Evolutionary conservation across 2,329 filamentous ascomycete genomes (phyloP).

Genomic region (Colletotrichum brevisporum): DNA sequence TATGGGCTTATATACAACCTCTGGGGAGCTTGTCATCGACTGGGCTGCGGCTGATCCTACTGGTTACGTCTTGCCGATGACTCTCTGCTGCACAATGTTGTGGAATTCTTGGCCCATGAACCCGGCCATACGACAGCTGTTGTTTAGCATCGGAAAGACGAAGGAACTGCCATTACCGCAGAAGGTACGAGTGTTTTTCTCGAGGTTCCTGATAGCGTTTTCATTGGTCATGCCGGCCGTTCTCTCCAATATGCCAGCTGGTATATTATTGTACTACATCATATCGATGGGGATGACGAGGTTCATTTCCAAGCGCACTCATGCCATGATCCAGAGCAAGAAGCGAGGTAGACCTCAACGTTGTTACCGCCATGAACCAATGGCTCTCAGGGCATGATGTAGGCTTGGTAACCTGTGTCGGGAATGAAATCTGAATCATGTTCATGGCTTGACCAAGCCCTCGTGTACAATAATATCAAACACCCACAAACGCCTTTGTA

Average conservation of each 20-base stretch:
- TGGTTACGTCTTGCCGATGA: conserved; percentile 58
- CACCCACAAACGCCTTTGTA: conserved; percentile 32
- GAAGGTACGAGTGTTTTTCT: conserved; percentile 26
- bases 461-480: conserved; percentile 39
- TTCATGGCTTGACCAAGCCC: conserved; percentile 14
- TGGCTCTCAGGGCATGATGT: background rate
- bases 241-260: conserved; percentile 54
- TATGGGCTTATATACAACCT: conserved; percentile 52
- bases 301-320: background rate
- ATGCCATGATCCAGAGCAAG: background rate
- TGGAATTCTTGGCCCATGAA: conserved; percentile 7
- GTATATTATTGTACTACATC: conserved; percentile 58
- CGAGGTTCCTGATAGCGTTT: conserved; percentile 15
- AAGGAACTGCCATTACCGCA: background rate
- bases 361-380: background rate
- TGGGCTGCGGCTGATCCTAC: conserved; percentile 67
- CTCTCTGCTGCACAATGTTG: conserved; percentile 19
- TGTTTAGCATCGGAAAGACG: conserved; percentile 11
- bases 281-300: conserved; percentile 43
- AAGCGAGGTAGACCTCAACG: background rate
- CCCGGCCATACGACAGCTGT: conserved; percentile 4
- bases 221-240: conserved; percentile 49
- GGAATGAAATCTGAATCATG: conserved; percentile 15
- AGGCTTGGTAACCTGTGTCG: background rate
- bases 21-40: conserved; percentile 68